Evolutionary conservation across 2,329 filamentous ascomycete genomes (phyloP), one percentile per base, ranked within the genome.

Genomic region (Colletotrichum sp.): DNA sequence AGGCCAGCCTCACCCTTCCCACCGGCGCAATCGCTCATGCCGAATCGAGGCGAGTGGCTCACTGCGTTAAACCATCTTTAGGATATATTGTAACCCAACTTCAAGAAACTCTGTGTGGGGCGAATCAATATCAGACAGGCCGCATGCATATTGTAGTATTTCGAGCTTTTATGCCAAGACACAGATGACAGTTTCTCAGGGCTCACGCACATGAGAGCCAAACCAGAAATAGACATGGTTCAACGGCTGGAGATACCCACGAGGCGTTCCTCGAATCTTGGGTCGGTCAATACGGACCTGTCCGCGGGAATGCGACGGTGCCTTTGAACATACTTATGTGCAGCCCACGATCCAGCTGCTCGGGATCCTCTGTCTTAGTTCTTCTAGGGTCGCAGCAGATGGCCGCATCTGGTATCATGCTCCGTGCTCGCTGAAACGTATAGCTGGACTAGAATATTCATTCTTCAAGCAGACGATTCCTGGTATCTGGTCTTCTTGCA

Each of bases 91-190:
- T 27, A 62, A 73, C 62, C 62, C 29, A 36, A 38, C 29, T 33
- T 36, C 47, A 69, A 38, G 66, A 66, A 66, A 12, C 43, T 27
- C 12, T 31, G 18, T 55, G 62, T 63, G 71, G 62, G 63, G 59
- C 62, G 62, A 71, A 71, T 73, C 68, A 72, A 72, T 63, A 38
- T 47, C 71, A 71, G 71, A 71, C 71, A 57, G 8, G n/a, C 29
- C n/a, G 29, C 21, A 24, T 63, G 57, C 62, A 63, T 72, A 33
- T 47, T n/a, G 43, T 36, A 21, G 68, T 38, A 51, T 63, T 66
- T 29, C 21, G 34, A 57, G 68, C n/a, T 29, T 67, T 12, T 29
- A 5, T 58, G 33, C 62, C 47, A 73, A 71, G 71, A 58, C 12
- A 4, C 15, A 11, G 62, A 62, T 57, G 43, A 38, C 43, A 63